phyloP scores from a whole-genome alignment of 371 early-diverging fungal genomes.

The Mucor circinelloides region DNA sequence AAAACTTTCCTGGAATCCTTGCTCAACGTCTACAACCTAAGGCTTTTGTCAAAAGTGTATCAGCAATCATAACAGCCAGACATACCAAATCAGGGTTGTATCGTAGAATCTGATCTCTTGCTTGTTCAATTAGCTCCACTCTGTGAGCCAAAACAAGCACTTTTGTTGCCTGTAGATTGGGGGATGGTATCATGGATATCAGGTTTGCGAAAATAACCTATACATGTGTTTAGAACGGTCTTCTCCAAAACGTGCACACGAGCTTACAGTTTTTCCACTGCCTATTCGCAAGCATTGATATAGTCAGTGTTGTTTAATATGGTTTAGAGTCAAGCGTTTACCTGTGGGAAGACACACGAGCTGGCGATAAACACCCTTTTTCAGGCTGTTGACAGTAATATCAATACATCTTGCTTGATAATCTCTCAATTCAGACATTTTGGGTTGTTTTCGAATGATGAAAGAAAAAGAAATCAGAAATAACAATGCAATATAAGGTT shows the following conservation, averaged over 20 bases:
- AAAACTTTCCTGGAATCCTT: neutral
- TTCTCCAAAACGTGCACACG: neutral
- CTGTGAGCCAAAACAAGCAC: neutral
- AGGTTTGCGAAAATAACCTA: neutral
- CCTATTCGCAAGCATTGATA: neutral
- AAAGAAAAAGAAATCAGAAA: neutral
- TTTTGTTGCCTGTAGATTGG: neutral
- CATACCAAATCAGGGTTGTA: neutral
- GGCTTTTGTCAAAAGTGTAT: neutral
- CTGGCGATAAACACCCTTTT: neutral
- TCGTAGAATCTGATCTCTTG: neutral
- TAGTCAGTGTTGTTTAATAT: neutral
- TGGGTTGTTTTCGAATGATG: neutral
- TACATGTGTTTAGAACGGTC: neutral
- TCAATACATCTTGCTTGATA: neutral
- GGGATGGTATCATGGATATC: neutral
- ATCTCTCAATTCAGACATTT: neutral
- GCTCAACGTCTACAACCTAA: neutral
- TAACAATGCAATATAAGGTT: neutral
- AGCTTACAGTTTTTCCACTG: neutral
- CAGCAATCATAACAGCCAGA: neutral
- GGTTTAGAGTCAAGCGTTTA: neutral
- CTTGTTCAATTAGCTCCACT: neutral
- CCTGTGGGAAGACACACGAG: neutral
- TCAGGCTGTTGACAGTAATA: neutral